A percentile compares a stretch with the other conserved stretches of the same genome.
Conservation (phyloP, 306 rosid genomes). For the Citrullus colocynthis region DNA sequence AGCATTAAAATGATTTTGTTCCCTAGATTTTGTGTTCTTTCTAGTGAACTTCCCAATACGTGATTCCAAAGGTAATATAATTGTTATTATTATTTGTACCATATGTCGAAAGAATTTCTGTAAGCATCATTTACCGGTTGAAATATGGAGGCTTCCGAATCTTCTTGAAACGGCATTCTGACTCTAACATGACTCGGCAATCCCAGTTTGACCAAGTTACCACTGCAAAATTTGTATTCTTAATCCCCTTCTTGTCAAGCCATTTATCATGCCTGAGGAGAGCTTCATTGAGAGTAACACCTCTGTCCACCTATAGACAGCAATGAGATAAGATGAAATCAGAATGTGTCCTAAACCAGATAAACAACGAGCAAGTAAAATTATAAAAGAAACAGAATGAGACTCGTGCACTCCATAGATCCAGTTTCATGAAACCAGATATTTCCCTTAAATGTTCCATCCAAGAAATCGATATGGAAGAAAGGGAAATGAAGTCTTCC, state of each 20-base stretch:
- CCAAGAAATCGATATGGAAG: not conserved
- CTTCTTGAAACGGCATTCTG: conserved; percentile 89
- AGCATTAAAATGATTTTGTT: not conserved
- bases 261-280: conserved; percentile 89
- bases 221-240: conserved; percentile 77
- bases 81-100: not conserved
- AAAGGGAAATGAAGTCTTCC: not conserved
- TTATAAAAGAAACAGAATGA: not conserved
- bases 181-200: conserved; percentile 86
- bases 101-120: not conserved
- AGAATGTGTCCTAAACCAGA: not conserved
- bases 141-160: conserved; percentile 86
- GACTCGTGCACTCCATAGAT: not conserved
- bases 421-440: not conserved
- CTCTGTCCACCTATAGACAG: conserved; percentile 74
- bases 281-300: conserved; percentile 79
- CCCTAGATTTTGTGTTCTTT: not conserved
- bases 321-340: not conserved
- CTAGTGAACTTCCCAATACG: not conserved
- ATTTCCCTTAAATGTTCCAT: not conserved
- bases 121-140: conserved; percentile 45
- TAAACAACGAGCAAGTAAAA: not conserved
- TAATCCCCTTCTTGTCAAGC: conserved; percentile 91
- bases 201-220: conserved; percentile 98
- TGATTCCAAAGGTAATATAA: not conserved